phyloP scores from a whole-genome alignment of 1,284 basidiomycete species.

The Meripilus lineatus region DNA sequence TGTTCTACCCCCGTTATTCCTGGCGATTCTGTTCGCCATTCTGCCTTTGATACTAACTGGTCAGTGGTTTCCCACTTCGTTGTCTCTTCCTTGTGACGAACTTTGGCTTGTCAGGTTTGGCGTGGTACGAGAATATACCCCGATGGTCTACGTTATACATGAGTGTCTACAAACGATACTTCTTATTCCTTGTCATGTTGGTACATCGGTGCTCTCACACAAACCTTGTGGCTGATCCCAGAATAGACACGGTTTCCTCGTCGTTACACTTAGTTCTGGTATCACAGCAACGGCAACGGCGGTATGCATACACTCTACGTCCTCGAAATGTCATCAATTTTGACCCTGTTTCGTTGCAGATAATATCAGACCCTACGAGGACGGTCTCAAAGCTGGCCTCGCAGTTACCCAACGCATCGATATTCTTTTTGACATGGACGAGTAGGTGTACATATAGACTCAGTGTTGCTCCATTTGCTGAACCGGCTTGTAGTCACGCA shows the following conservation, averaged over 20 bases:
- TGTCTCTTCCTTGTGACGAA: background rate
- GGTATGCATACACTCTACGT: constrained; percentile 19
- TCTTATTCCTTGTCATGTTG: constrained; percentile 70
- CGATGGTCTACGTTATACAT: constrained; percentile 69
- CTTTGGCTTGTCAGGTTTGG: constrained; percentile 38
- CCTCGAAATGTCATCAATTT: background rate
- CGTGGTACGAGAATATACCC: constrained; percentile 71
- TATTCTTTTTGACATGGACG: constrained; percentile 79
- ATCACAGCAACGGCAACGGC: constrained; percentile 41
- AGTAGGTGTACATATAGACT: constrained; percentile 26
- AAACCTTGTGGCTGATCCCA: background rate
- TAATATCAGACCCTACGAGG: constrained; percentile 46
- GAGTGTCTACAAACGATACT: constrained; percentile 73
- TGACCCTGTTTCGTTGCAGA: constrained; percentile 27
- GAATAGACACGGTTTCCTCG: constrained; percentile 54
- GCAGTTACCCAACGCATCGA: constrained; percentile 66
- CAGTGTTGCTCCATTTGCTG: background rate
- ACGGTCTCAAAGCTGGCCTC: constrained; percentile 49
- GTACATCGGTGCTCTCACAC: constrained; percentile 16
- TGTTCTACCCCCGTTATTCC: constrained; percentile 63
- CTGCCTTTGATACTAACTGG: constrained; percentile 66
- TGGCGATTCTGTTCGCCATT: constrained; percentile 66
- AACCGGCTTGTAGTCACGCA: constrained; percentile 36
- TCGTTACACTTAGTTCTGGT: constrained; percentile 66
- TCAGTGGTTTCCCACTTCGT: constrained; percentile 24